Evolutionary conservation across 2,329 filamentous ascomycete genomes (phyloP).

Genomic region (Colletotrichum paranaense): DNA sequence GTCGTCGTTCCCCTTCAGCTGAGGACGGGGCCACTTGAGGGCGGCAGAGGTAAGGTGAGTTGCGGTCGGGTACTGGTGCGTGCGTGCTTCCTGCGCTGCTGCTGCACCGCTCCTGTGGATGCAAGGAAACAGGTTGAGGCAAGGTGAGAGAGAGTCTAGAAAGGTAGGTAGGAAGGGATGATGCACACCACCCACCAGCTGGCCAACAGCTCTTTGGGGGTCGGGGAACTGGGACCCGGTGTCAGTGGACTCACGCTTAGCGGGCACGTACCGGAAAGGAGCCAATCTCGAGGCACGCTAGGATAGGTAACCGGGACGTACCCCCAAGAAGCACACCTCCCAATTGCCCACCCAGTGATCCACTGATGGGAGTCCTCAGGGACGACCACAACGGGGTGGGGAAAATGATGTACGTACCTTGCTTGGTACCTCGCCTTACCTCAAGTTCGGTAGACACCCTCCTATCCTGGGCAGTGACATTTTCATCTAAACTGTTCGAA

Average conservation of each 20-base stretch:
- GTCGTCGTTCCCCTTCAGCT: conserved; percentile 31
- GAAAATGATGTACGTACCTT: background rate
- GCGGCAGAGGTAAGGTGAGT: conserved; percentile 26
- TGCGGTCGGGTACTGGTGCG: conserved; percentile 13
- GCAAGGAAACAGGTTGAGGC: background rate
- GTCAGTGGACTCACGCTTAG: background rate
- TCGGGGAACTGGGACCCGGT: conserved; percentile 11
- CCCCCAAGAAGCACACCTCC: background rate
- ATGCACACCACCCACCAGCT: conserved; percentile 7
- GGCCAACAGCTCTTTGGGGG: conserved; percentile 17
- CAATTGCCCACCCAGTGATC: background rate
- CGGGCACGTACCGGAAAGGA: conserved; percentile 10
- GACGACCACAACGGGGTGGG: background rate
- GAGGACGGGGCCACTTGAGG: conserved; percentile 20
- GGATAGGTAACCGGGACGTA: background rate
- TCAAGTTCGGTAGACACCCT: background rate
- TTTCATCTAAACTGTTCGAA: too few relatives aligned
- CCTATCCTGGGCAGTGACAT: too few relatives aligned
- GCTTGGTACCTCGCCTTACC: background rate
- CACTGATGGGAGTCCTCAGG: background rate
- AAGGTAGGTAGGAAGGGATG: conserved; percentile 13
- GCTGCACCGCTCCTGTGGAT: background rate
- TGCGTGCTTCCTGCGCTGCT: conserved; percentile 8
- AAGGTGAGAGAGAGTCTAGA: background rate
- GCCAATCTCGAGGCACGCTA: background rate